Base-by-base conservation (phyloP, 2,329 filamentous ascomycete species). In the Elsinoe fawcettii region DNA sequence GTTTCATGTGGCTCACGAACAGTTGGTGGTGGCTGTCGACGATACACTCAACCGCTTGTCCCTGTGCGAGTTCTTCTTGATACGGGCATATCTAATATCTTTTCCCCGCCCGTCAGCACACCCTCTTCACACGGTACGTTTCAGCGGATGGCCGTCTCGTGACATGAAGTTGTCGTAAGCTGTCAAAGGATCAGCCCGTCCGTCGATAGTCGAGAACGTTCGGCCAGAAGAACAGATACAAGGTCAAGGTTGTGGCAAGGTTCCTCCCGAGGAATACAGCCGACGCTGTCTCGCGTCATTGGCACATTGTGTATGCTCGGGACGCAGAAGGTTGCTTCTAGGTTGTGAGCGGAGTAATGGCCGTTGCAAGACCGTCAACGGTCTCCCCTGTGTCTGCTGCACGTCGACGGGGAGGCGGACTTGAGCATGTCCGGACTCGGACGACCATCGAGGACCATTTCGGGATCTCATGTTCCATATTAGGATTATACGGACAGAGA, bases 361-460 rank as follows among this genome's bases (percentile, higher is more conserved):
- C 53, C 53, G 53, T 55, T 55, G 37, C 23, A 30, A 30, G 22
- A 27, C 34, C 34, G 23, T 12, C 12, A 56, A 56, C 54, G 54
- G 54, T 27, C 27, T 56, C 54, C 41, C 54, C 54, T 56, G 53
- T 43, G 54, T 56, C 54, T 56, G 41, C 54, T 56, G 54, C 54
- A 43, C 5, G 53, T 55, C 53, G 37, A 36, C 20, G 9, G 53
- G 39, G 47, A 12, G 23, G 3, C 27, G 11, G 34, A 37, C 9
- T 14, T 9, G 34, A 16, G 32, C 9, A 43, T 14, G 37, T 53
- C 49, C 49, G 30, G 44, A 49, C 16, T 18, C 8, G 44, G 44
- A 49, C 7, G 5, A 16, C n/a, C 34, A 37, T 37, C 9, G 39
- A 44, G 18, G 39, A 20, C 46, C 30, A 27, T 51, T n/a, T 51